Conservation (phyloP, 179 eudicot species). For the Actinidia polygama region DNA sequence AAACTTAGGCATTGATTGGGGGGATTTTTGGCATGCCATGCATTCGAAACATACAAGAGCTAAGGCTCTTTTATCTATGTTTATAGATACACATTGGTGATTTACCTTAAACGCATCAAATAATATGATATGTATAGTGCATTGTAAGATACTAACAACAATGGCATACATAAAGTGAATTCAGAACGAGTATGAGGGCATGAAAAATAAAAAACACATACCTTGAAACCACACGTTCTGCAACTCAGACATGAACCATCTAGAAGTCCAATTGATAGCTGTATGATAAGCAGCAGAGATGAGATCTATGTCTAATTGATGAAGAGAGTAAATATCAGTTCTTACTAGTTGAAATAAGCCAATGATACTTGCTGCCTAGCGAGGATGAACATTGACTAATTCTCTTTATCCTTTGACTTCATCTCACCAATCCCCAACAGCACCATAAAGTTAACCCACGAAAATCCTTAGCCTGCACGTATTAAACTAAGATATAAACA, state of each 20-base stretch:
- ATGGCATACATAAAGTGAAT: no score
- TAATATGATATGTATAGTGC: no score
- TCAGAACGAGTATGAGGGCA: neutral
- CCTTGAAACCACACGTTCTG: slow-evolving; percentile 3
- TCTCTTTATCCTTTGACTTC: neutral
- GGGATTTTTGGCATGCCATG: no score
- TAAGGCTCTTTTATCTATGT: no score
- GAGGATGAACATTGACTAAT: slow-evolving; percentile 8
- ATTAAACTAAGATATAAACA: neutral
- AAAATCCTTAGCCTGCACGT: slow-evolving; percentile 18
- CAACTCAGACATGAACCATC: slow-evolving; percentile 8
- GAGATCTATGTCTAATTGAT: slow-evolving; percentile 6
- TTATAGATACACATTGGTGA: no score
- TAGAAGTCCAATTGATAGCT: slow-evolving; percentile 6
- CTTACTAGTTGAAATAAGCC: neutral
- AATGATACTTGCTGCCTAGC: slow-evolving; percentile 9
- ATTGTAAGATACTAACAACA: no score
- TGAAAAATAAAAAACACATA: neutral
- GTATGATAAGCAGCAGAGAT: neutral
- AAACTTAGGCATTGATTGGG: no score
- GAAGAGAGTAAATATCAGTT: neutral
- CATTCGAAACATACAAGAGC: no score
- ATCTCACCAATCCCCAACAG: slow-evolving; percentile 13
- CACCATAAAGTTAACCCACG: neutral
- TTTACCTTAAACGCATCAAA: no score